Base-by-base conservation (phyloP, 176 grass and related monocot genomes). In the Themeda triandra region DNA sequence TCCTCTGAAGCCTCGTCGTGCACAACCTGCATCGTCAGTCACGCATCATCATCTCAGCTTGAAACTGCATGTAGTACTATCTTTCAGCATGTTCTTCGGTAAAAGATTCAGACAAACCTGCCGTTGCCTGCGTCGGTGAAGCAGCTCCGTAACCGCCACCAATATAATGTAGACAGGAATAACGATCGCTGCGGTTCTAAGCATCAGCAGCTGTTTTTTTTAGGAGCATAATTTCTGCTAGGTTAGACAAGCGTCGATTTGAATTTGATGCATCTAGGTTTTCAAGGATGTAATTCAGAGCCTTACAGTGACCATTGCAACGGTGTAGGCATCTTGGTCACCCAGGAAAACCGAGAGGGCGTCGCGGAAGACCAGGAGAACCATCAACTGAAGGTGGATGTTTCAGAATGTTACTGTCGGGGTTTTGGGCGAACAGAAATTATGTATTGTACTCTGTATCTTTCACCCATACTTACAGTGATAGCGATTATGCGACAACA, bases 321-420 rank as follows among this genome's bases (percentile, higher is more conserved):
- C 70, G 9, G 78, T 88, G 49, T 92, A 88, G 42, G 64, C 82
- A 14, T 76, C 85, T 8, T 81, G 39, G 5, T 86, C 82, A 11
- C 74, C 30, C 13, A 88, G 36, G 82, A 74, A 80, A 63, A 90
- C 85, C 6, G 90, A 87, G 71, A 94, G 42, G 13, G 56, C 64
- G 6, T 94, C 89, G 7, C 73, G 92, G 80, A 94, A 82, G 29
- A 90, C 60, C 69, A 94, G 14, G 83, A 94, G 90, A 73, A 86
- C 53, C 82, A 87, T 86, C 69, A 94, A 17, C 92, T 94, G 90
- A 33, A 76, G 6, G 48, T 66, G 71, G 46, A 48, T 10, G 42
- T 76, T 64, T 69, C 24, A 21, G 11, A 35, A 8, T 59, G 69
- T 83, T 51, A n/a, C 19, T 3, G 8, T 23, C 9, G 27, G 21